Conservation (phyloP, 345 rosid species). For the Arabidopsis suecica region DNA sequence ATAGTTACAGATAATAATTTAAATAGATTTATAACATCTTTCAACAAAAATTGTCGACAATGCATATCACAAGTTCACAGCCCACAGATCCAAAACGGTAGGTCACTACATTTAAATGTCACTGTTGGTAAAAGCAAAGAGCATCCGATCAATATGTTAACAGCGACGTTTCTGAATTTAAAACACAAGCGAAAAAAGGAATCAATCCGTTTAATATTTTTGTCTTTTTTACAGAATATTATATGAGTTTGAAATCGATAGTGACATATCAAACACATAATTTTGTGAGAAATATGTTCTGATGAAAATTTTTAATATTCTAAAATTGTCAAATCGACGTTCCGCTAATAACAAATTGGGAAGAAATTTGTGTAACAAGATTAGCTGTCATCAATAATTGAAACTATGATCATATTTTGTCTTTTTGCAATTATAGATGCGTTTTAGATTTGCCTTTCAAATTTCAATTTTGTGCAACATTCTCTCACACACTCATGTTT, state of each 20-base stretch:
- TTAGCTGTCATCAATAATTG: slow-evolving; percentile 58
- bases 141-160: background rate
- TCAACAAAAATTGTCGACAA: no score
- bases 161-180: background rate
- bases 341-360: slow-evolving; percentile 3
- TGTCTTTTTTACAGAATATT: background rate
- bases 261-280: background rate
- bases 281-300: background rate
- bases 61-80: no score
- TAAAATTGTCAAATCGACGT: slow-evolving; percentile 36
- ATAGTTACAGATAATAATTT: no score
- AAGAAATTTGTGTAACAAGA: slow-evolving; percentile 35
- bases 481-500: slow-evolving; percentile 18
- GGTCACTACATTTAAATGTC: background rate
- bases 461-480: slow-evolving; percentile 13
- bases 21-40: no score
- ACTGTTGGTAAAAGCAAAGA: background rate
- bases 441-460: slow-evolving; percentile 37
- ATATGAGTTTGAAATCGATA: background rate
- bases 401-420: slow-evolving; percentile 52
- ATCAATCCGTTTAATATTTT: background rate
- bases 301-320: background rate
- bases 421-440: slow-evolving; percentile 51
- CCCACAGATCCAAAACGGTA: no score
- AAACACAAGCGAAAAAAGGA: background rate